These are phyloP conservation scores for Trametes cinnabarina DNA, from an alignment of 768 basidiomycete genomes.

Conservation along the genomic window DNA sequence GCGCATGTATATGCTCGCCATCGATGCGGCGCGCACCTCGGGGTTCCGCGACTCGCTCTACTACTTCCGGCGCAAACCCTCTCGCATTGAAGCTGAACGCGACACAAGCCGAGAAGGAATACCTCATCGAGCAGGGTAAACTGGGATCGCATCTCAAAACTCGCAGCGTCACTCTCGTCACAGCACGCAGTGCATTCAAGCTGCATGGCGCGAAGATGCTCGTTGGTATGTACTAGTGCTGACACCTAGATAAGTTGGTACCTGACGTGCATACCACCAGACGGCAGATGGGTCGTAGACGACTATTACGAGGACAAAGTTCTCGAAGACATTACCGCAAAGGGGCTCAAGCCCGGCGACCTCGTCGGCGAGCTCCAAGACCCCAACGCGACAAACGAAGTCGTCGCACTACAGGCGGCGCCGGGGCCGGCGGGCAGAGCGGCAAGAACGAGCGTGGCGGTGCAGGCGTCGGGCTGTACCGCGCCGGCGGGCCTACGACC, in stretches of 20 bases:
- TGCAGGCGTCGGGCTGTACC: slow-evolving; percentile 69
- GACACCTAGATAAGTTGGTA: not conserved
- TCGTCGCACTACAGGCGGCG: slow-evolving; percentile 38
- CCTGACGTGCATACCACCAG: slow-evolving; percentile 39
- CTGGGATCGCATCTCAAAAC: slow-evolving; percentile 87
- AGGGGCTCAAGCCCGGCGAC: slow-evolving; percentile 80
- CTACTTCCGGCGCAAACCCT: slow-evolving; percentile 90
- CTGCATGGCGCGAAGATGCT: slow-evolving; percentile 92
- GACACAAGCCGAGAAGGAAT: slow-evolving; percentile 87
- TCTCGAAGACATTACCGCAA: slow-evolving; percentile 71
- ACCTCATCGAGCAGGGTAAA: slow-evolving; percentile 84
- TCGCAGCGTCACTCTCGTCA: slow-evolving; percentile 90
- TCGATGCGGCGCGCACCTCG: slow-evolving; percentile 94
- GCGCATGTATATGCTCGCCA: slow-evolving; percentile 90
- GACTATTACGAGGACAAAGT: slow-evolving; percentile 94
- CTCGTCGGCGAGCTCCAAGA: slow-evolving; percentile 81
- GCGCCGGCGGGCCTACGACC: slow-evolving; percentile 90
- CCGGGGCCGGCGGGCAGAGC: slow-evolving; percentile 34
- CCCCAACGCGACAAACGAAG: slow-evolving; percentile 48
- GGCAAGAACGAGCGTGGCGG: slow-evolving; percentile 53
- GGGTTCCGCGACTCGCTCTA: slow-evolving; percentile 98
- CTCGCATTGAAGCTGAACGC: slow-evolving; percentile 90
- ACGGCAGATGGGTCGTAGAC: slow-evolving; percentile 89
- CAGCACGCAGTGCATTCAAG: slow-evolving; percentile 91
- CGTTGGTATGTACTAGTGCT: slow-evolving; percentile 51